Conservation (phyloP, 2,329 filamentous ascomycete species). For the Ophiosphaerella korrae region DNA sequence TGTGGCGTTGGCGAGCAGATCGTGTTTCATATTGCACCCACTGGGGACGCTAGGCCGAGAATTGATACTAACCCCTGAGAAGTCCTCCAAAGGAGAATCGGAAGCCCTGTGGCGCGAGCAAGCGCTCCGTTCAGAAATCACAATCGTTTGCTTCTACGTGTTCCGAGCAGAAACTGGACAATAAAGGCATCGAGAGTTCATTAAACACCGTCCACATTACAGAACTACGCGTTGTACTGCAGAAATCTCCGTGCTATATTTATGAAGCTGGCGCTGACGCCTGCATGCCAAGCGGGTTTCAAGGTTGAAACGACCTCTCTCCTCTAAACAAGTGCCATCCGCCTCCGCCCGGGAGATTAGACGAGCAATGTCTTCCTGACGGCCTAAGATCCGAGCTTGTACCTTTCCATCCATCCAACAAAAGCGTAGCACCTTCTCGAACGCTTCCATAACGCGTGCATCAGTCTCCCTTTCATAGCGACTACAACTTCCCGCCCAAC, state of each 20-base stretch:
- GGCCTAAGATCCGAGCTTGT: conserved; percentile 41
- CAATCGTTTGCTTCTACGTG: conserved; percentile 5
- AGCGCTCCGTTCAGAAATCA: conserved; percentile 32
- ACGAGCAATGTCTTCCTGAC: conserved; percentile 48
- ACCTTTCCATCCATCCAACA: conserved; percentile 37
- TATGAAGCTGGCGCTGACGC: conserved; percentile 40
- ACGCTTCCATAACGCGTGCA: conserved; percentile 36
- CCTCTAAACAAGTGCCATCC: conserved; percentile 48
- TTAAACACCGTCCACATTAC: conserved; percentile 1
- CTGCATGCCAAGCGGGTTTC: conserved; percentile 44
- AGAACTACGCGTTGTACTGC: conserved; percentile 19
- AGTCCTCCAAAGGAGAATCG: conserved; percentile 18
- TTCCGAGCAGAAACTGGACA: neutral
- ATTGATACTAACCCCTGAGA: conserved; percentile 24
- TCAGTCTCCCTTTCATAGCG: conserved; percentile 33
- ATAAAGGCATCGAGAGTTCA: conserved; percentile 7
- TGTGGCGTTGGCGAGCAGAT: conserved; percentile 41
- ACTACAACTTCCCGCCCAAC: conserved; percentile 32
- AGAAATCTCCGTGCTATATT: conserved; percentile 36
- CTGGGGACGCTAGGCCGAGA: conserved; percentile 15
- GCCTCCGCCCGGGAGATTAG: conserved; percentile 47
- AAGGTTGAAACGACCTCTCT: conserved; percentile 41
- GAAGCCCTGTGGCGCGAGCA: conserved; percentile 35
- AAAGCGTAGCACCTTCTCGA: conserved; percentile 44
- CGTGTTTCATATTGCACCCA: conserved; percentile 38